phyloP scores from a whole-genome alignment of 108 stramenopile species.

The Bacterosira constricta region DNA sequence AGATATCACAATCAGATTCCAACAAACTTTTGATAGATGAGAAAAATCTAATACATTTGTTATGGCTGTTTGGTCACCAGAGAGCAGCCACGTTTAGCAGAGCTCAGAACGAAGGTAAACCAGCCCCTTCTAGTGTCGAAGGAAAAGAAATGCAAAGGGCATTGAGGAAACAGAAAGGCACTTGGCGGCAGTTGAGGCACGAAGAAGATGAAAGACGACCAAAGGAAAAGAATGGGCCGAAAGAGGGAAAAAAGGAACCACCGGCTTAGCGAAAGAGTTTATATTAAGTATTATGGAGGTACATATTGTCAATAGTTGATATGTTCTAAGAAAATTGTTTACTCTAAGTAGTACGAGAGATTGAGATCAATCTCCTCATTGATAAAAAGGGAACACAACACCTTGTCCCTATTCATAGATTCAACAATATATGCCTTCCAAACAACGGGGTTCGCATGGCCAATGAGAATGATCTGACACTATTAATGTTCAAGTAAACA shows the following conservation, averaged over 20 bases:
- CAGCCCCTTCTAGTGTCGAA: constrained; percentile 56
- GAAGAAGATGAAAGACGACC: constrained; percentile 20
- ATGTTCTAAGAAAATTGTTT: too few relatives aligned
- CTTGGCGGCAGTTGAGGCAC: constrained; percentile 30
- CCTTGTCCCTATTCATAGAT: too few relatives aligned
- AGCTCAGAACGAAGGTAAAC: constrained; percentile 25
- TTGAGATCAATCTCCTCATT: too few relatives aligned
- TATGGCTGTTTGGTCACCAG: constrained; percentile 81
- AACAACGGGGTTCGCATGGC: too few relatives aligned
- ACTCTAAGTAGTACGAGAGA: too few relatives aligned
- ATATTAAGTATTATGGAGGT: too few relatives aligned
- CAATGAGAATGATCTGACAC: too few relatives aligned
- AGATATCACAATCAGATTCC: constrained; percentile 2
- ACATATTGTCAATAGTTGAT: too few relatives aligned
- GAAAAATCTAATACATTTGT: constrained; percentile 54
- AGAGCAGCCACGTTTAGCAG: constrained; percentile 47
- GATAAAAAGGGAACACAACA: too few relatives aligned
- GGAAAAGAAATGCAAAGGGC: constrained; percentile 57
- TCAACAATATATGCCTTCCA: too few relatives aligned
- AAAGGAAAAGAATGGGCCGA: constrained; percentile 14
- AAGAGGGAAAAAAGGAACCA: neutral
- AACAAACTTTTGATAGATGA: constrained; percentile 22
- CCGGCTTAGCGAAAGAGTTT: too few relatives aligned
- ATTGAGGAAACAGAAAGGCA: constrained; percentile 33
- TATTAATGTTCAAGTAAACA: too few relatives aligned